Conservation (phyloP, 768 basidiomycete genomes). For the Coprinellus micaceus region DNA sequence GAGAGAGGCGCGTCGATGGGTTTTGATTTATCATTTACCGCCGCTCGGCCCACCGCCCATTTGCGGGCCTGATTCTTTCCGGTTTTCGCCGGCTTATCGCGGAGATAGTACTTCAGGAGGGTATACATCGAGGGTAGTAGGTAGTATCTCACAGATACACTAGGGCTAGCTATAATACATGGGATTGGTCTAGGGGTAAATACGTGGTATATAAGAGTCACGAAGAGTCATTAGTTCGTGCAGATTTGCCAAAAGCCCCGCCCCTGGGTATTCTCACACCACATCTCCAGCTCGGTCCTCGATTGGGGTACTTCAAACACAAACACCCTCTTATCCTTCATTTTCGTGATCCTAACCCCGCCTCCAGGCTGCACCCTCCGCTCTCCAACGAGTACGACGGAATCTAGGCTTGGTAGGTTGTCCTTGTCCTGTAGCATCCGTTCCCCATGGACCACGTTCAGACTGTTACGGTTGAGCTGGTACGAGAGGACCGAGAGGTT, state of each 20-base stretch:
- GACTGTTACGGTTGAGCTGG: constrained; percentile 4
- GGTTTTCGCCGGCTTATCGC: constrained; percentile 18
- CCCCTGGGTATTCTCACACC: constrained; percentile 30
- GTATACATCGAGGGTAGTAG: no score
- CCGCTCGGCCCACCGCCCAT: background rate
- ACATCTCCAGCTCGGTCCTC: constrained; percentile 33
- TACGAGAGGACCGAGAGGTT: constrained; percentile 32
- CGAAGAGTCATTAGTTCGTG: background rate
- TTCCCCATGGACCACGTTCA: constrained; percentile 4
- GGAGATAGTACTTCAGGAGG: background rate
- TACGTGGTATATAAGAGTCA: background rate
- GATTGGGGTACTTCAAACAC: constrained; percentile 25
- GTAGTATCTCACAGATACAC: no score
- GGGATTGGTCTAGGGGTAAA: background rate
- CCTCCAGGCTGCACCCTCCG: constrained; percentile 19
- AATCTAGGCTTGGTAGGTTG: constrained; percentile 26
- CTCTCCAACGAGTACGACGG: constrained; percentile 27
- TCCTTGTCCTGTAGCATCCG: constrained; percentile 18
- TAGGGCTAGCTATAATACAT: background rate
- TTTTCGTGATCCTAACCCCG: constrained; percentile 19
- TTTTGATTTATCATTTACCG: background rate
- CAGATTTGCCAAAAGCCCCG: constrained; percentile 32
- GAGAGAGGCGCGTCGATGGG: background rate
- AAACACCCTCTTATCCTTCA: constrained; percentile 20
- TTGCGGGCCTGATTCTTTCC: constrained; percentile 14